Conservation (phyloP, 2,329 filamentous ascomycete genomes). For the Colletotrichum lentis region DNA sequence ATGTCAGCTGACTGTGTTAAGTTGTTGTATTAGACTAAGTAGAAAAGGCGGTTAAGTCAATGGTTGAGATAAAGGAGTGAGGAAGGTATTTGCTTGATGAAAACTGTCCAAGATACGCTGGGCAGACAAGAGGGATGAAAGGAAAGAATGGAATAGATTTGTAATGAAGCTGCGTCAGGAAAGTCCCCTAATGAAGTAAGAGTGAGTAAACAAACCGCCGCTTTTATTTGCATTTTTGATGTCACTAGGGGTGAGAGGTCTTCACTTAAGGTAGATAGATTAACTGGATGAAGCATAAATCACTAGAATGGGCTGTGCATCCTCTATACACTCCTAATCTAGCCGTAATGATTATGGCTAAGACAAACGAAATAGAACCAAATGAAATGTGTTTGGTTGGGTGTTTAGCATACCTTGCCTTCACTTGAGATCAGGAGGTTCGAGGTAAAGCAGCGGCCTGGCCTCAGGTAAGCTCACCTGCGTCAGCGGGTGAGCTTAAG, state of each 20-base stretch:
- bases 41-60: background rate
- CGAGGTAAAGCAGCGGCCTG: conserved; percentile 28
- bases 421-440: background rate
- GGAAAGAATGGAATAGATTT: conserved; percentile 21
- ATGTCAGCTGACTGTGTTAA: background rate
- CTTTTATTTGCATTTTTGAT: conserved; percentile 17
- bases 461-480: too few relatives aligned
- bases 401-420: background rate
- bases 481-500: too few relatives aligned
- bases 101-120: conserved; percentile 1
- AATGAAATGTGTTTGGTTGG: background rate
- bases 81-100: background rate
- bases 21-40: background rate
- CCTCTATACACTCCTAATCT: too few relatives aligned
- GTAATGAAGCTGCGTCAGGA: conserved; percentile 11
- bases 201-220: conserved; percentile 36
- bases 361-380: background rate
- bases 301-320: background rate
- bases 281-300: too few relatives aligned
- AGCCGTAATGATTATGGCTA: too few relatives aligned
- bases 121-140: conserved; percentile 20
- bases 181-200: conserved; percentile 27
- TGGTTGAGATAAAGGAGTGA: background rate
- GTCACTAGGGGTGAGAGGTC: background rate
- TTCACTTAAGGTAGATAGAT: background rate